Evolutionary conservation across 768 basidiomycete genomes (phyloP).

Genomic region (Podaxis rugospora): DNA sequence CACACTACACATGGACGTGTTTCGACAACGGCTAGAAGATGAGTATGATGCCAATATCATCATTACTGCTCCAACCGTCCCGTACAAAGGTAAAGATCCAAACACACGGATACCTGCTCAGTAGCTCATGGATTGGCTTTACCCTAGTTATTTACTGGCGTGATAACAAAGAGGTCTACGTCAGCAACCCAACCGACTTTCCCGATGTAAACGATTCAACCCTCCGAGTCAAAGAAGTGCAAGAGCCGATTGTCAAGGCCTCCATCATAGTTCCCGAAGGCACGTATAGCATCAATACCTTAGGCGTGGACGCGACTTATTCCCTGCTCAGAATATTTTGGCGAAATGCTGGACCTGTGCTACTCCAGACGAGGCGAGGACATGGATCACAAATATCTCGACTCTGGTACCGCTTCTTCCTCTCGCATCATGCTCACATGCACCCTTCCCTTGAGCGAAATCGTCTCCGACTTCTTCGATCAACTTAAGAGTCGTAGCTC

Average conservation of each 20-base stretch:
- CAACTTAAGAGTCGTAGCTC: constrained; percentile 90
- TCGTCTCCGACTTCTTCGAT: constrained; percentile 95
- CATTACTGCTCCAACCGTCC: constrained; percentile 93
- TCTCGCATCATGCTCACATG: constrained; percentile 80
- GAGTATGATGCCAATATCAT: constrained; percentile 95
- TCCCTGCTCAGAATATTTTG: constrained; percentile 69
- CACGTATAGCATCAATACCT: constrained; percentile 21
- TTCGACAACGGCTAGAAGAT: constrained; percentile 93
- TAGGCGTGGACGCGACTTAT: background rate
- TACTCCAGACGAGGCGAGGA: constrained; percentile 80
- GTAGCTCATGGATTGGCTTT: background rate
- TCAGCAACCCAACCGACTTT: constrained; percentile 96
- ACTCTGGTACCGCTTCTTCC: constrained; percentile 45
- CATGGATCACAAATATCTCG: constrained; percentile 81
- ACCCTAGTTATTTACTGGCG: constrained; percentile 63
- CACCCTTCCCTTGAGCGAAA: constrained; percentile 83
- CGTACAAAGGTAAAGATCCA: constrained; percentile 66
- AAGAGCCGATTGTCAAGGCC: constrained; percentile 91
- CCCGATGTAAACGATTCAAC: constrained; percentile 72
- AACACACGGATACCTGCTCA: background rate
- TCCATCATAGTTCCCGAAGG: constrained; percentile 94
- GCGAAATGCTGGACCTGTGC: constrained; percentile 95
- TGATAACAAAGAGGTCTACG: constrained; percentile 46
- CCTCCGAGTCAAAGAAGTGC: constrained; percentile 65
- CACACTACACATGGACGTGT: constrained; percentile 94